Conservation (phyloP, 768 basidiomycete species). For the Hortiboletus flavorubellus region DNA sequence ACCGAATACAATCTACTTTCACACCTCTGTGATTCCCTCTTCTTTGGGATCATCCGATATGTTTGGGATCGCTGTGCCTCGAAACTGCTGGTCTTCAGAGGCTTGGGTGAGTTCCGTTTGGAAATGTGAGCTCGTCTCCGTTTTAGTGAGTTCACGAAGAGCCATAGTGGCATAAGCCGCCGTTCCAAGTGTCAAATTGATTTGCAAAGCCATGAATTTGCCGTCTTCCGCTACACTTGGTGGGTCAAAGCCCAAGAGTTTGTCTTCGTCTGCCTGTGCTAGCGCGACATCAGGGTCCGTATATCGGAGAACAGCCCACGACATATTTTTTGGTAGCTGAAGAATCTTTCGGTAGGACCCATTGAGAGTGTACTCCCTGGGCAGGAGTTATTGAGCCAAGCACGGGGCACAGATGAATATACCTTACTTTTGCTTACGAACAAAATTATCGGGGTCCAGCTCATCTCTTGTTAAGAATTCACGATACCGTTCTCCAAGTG, state of each 20-base stretch:
- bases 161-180: conserved; percentile 99
- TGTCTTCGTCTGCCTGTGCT: conserved; percentile 94
- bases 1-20: not conserved
- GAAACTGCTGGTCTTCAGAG: conserved; percentile 81
- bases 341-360: conserved; percentile 94
- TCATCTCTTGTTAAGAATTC: conserved; percentile 84
- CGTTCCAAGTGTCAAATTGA: conserved; percentile 80
- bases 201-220: conserved; percentile 84
- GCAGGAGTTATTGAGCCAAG: conserved; percentile 8
- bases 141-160: conserved; percentile 90
- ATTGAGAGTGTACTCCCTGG: conserved; percentile 85
- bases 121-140: conserved; percentile 90
- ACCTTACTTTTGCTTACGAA: conserved; percentile 82
- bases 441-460: conserved; percentile 85
- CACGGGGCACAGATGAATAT: not conserved
- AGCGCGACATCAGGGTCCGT: conserved; percentile 92
- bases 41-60: conserved; percentile 22
- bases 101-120: conserved; percentile 75
- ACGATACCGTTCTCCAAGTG: conserved; percentile 81
- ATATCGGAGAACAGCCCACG: conserved; percentile 82
- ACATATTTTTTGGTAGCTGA: conserved; percentile 76
- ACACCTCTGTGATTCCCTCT: conserved; percentile 5
- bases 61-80: conserved; percentile 40
- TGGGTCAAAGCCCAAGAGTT: conserved; percentile 74
- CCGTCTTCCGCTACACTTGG: conserved; percentile 68